phyloP scores from a whole-genome alignment of 306 rosid genomes.

The Dryas alaskensis region DNA sequence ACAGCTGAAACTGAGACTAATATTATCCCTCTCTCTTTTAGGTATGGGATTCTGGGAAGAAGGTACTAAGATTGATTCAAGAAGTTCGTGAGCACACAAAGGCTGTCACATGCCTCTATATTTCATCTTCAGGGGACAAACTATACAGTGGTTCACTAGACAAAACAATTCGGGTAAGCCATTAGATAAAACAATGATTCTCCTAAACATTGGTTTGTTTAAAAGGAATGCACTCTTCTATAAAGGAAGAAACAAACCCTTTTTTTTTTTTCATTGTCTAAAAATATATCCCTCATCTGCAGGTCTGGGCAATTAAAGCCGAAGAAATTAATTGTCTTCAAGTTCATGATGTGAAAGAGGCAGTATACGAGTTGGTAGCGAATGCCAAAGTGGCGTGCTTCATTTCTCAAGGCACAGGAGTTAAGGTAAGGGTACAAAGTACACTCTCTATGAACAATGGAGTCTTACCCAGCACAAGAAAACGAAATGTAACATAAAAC shows the following conservation, averaged over 20 bases:
- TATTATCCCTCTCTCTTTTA: slow-evolving; percentile 31
- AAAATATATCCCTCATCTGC: not conserved
- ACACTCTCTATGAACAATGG: slow-evolving; percentile 3
- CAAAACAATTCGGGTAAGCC: slow-evolving; percentile 81
- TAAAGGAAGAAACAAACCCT: too few species aligned
- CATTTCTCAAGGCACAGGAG: slow-evolving; percentile 77
- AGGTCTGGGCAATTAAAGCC: slow-evolving; percentile 70
- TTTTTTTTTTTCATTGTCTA: not conserved
- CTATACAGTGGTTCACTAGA: slow-evolving; percentile 83
- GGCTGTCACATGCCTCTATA: slow-evolving; percentile 71
- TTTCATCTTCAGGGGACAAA: slow-evolving; percentile 49
- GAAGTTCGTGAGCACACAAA: slow-evolving; percentile 79
- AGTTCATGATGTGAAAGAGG: slow-evolving; percentile 76
- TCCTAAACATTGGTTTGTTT: not conserved
- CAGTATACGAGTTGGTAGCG: slow-evolving; percentile 63
- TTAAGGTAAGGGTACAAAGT: slow-evolving; percentile 49
- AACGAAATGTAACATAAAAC: not conserved
- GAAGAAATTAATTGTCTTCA: slow-evolving; percentile 68
- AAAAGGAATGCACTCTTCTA: too few species aligned
- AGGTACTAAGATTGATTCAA: slow-evolving; percentile 61
- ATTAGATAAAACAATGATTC: not conserved
- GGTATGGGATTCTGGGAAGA: slow-evolving; percentile 88
- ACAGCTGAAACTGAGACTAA: slow-evolving; percentile 3
- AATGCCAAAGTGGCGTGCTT: slow-evolving; percentile 66
- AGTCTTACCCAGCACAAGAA: not conserved